Evolutionary conservation across 257 asterid genomes (phyloP).

Genomic region (Solanum pimpinellifolium): DNA sequence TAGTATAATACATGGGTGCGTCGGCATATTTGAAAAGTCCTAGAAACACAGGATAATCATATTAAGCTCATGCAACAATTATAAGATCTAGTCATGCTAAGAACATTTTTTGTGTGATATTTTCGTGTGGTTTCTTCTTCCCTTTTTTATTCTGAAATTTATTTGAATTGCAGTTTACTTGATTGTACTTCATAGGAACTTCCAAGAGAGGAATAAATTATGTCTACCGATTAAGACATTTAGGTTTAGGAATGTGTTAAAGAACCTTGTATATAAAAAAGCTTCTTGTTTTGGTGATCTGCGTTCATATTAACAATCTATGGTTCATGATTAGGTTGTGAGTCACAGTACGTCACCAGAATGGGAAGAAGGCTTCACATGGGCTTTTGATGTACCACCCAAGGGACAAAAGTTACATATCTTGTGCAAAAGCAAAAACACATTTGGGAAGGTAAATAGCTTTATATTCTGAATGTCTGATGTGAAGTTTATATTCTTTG

Average conservation of each 20-base stretch:
- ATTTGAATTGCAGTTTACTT: neutral
- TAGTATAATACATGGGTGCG: neutral
- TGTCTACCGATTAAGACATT: neutral
- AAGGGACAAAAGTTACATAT: constrained; percentile 80
- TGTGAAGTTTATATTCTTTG: neutral
- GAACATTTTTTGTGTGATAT: neutral
- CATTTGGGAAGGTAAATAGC: constrained; percentile 71
- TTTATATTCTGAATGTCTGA: constrained; percentile 1
- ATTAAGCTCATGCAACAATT: neutral
- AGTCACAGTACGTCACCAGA: constrained; percentile 57
- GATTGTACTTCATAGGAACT: neutral
- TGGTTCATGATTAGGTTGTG: constrained; percentile 36
- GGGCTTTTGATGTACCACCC: constrained; percentile 94
- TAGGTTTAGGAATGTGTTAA: neutral
- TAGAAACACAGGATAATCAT: neutral
- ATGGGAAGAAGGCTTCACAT: constrained; percentile 75
- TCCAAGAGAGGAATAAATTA: neutral
- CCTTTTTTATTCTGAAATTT: neutral
- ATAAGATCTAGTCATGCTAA: neutral
- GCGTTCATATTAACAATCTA: neutral
- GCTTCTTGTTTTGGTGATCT: neutral
- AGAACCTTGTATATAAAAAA: neutral
- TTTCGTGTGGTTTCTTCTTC: neutral
- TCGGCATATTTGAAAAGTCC: neutral
- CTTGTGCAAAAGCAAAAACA: constrained; percentile 52